Percentiles rank a stretch among this genome's conserved stretches.
Evolutionary conservation across 805 yeast genomes (phyloP).

Genomic region (Lipomyces orientalis): DNA sequence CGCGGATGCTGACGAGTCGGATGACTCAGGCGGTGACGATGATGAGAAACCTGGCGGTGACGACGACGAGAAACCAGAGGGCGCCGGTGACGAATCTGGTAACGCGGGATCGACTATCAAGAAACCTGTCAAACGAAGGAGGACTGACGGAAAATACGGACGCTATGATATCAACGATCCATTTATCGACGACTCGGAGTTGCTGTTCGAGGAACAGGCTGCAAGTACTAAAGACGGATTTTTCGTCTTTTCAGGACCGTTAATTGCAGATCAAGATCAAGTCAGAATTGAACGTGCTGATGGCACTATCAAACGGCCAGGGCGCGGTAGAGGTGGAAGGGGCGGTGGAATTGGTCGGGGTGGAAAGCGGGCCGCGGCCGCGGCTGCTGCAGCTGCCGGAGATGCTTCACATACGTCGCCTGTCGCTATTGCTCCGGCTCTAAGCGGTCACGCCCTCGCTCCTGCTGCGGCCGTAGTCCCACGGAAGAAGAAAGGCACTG

Average conservation of each 20-base stretch:
- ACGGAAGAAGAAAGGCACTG: background rate
- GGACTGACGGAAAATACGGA: constrained; percentile 72
- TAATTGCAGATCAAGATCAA: constrained; percentile 65
- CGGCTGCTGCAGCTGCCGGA: constrained; percentile 11
- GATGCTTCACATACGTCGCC: constrained; percentile 13
- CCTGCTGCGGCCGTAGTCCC: constrained; percentile 10
- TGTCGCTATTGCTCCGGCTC: constrained; percentile 23
- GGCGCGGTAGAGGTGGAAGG: constrained; percentile 31
- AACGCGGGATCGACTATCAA: constrained; percentile 46
- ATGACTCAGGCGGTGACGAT: constrained; percentile 45
- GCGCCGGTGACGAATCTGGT: constrained; percentile 40
- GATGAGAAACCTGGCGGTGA: constrained; percentile 37
- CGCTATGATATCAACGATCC: constrained; percentile 88
- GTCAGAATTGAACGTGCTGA: constrained; percentile 55
- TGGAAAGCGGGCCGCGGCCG: constrained; percentile 13
- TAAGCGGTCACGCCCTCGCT: constrained; percentile 5
- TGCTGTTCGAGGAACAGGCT: constrained; percentile 90
- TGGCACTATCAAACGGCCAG: constrained; percentile 48
- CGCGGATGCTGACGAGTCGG: constrained; percentile 51
- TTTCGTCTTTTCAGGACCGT: constrained; percentile 92
- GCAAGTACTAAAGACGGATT: constrained; percentile 94
- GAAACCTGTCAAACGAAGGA: constrained; percentile 59
- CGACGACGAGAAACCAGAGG: constrained; percentile 35
- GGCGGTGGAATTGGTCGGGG: constrained; percentile 17
- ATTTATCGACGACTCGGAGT: constrained; percentile 92